These are phyloP conservation scores for Nemophila menziesii DNA, from an alignment of 257 asterid genomes.

Conservation along the genomic window DNA sequence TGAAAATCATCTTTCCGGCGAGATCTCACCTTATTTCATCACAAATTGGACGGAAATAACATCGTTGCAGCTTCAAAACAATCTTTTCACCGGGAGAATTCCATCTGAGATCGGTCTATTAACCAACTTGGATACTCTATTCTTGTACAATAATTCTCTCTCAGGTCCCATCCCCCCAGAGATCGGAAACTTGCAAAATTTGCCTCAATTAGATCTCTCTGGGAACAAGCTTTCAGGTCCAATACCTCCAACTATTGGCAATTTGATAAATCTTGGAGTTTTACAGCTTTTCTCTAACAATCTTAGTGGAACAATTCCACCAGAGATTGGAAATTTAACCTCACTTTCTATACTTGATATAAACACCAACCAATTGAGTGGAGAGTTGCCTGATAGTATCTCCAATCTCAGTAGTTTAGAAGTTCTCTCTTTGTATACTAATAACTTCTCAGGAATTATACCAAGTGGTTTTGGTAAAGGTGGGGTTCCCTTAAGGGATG, in stretches of 20 bases:
- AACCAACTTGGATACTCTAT: slow-evolving; percentile 26
- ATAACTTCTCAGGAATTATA: slow-evolving; percentile 4
- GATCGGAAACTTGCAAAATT: slow-evolving; percentile 37
- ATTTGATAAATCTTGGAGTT: slow-evolving; percentile 28
- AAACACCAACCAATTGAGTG: slow-evolving; percentile 39
- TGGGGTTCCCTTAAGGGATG: neutral
- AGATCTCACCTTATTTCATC: slow-evolving; percentile 28
- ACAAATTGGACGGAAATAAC: slow-evolving; percentile 42
- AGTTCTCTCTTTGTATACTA: slow-evolving; percentile 21
- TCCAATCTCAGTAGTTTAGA: slow-evolving; percentile 31
- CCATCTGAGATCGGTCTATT: slow-evolving; percentile 49
- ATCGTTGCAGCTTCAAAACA: slow-evolving; percentile 60
- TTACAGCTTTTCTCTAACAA: slow-evolving; percentile 44
- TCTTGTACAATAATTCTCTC: slow-evolving; percentile 32
- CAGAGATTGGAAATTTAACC: slow-evolving; percentile 36
- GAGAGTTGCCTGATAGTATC: slow-evolving; percentile 46
- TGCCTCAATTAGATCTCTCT: slow-evolving; percentile 29
- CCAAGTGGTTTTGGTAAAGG: slow-evolving; percentile 8
- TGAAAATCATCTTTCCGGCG: slow-evolving; percentile 48
- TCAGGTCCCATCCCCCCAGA: slow-evolving; percentile 47
- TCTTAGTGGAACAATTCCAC: slow-evolving; percentile 50
- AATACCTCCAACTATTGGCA: slow-evolving; percentile 47
- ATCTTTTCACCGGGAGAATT: slow-evolving; percentile 41
- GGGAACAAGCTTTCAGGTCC: slow-evolving; percentile 42
- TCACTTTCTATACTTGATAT: slow-evolving; percentile 28